A percentile compares a stretch with the other conserved stretches of the same genome.
Evolutionary conservation across 306 rosid species (phyloP).

Genomic region (Clitoria ternatea): DNA sequence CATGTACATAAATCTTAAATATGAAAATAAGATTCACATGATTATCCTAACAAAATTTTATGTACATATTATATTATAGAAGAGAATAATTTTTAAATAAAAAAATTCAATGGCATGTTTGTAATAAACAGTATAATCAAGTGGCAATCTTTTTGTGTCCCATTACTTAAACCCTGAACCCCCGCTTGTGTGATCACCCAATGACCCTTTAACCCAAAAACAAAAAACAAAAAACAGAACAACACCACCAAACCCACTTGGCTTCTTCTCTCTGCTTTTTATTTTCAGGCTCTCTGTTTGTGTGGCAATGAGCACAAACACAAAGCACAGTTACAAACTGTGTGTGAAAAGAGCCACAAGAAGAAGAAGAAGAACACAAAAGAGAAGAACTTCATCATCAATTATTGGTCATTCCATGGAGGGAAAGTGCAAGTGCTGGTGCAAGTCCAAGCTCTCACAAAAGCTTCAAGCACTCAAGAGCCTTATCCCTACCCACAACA

Average conservation of each 20-base stretch:
- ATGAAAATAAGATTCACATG: not conserved
- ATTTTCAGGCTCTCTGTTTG: not conserved
- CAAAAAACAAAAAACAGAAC: not conserved
- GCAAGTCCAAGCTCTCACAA: conserved; percentile 44
- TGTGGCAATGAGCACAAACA: conserved; percentile 48
- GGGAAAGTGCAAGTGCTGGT: conserved; percentile 23
- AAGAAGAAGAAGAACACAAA: conserved; percentile 10
- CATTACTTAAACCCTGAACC: conserved; percentile 60
- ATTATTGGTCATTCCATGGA: conserved; percentile 27
- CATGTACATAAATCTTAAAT: too few relatives aligned
- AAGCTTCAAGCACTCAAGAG: conserved; percentile 60
- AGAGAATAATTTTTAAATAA: not conserved
- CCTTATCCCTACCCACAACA: conserved; percentile 49
- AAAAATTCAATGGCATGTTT: conserved; percentile 38
- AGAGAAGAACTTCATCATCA: not conserved
- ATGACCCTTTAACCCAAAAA: conserved; percentile 11
- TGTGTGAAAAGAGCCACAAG: conserved; percentile 35
- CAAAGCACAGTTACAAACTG: conserved; percentile 39
- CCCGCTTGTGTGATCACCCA: not conserved
- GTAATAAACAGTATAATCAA: conserved; percentile 30
- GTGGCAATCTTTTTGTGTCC: conserved; percentile 30
- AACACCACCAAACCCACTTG: conserved; percentile 9
- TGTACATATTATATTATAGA: too few relatives aligned
- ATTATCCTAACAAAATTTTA: not conserved
- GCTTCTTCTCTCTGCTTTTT: not conserved